Evolutionary conservation across 2,329 filamentous ascomycete genomes (phyloP), one percentile per base, ranked within the genome.

Genomic region (Fusarium napiforme): DNA sequence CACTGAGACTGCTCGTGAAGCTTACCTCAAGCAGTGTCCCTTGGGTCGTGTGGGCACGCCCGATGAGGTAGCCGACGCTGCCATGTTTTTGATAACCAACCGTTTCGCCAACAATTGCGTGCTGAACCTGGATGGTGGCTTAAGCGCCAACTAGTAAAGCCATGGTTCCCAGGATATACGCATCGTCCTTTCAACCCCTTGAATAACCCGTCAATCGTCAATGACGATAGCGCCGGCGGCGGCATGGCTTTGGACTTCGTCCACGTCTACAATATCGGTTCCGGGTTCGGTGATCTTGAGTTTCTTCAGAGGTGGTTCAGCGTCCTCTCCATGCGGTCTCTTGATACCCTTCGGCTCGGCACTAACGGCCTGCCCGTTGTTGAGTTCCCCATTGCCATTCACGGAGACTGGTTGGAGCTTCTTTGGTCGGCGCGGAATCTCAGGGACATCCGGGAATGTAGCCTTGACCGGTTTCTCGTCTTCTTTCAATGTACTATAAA

Each of bases 51-150:
- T 96, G 71, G 94, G 93, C 21, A 83, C 84, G 39, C 85, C 88
- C 12, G 85, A 89, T 32, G 94, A 97, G 80, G 89, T 97, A 37
- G 94, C 94, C n/a, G 91, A 95, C 78, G 94, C 94, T 61, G 93
- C 92, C 52, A 79, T 92, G 34, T 97, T 97, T 81, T 86, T 97
- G 21, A 92, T 90, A 36, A 87, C 87, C 52, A 97, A 96, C 81
- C 84, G 89, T 71, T 97, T 96, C 82, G 93, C 94, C 63, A 96
- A 96, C 81, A 97, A 97, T 74, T 96, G 93, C 80, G 87, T 95
- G 57, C 85, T 97, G 58, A 96, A 95, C 80, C 86, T 97, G 34
- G 95, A 97, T 81, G 95, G 95, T 21, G 95, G 95, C 4, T 81
- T 97, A 74, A 95, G 93, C 81, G 93, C 93, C 57, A 82, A 82